These are phyloP conservation scores for Conringia planisiliqua DNA, from an alignment of 345 rosid species.

Conservation along the genomic window DNA sequence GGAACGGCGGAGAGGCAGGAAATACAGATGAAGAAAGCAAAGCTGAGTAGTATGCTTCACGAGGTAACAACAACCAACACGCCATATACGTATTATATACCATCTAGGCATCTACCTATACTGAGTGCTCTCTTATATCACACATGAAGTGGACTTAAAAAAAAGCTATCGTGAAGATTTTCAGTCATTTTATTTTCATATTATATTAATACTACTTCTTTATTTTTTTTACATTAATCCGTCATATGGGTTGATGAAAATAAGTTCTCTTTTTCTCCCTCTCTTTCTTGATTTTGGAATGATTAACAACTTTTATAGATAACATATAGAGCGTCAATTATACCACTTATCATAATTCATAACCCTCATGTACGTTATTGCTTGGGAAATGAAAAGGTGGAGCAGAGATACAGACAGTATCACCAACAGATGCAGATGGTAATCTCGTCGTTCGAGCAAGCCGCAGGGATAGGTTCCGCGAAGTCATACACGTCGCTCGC, in stretches of 20 bases:
- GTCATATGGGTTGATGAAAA: not conserved
- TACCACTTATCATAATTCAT: not conserved
- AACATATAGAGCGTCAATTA: not conserved
- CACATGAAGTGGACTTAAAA: conserved; percentile 29
- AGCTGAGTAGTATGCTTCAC: conserved; percentile 83
- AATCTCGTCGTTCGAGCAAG: conserved; percentile 82
- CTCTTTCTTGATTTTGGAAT: not conserved
- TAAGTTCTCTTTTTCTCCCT: not conserved
- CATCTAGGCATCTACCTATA: not conserved
- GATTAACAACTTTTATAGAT: not conserved
- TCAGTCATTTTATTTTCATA: conserved; percentile 29
- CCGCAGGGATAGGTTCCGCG: conserved; percentile 83
- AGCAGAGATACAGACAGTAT: conserved; percentile 94
- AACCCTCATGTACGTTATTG: conserved; percentile 18
- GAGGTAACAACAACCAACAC: conserved; percentile 55
- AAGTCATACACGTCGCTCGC: conserved; percentile 90
- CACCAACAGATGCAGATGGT: conserved; percentile 95
- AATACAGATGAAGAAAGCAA: conserved; percentile 97
- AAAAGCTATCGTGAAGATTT: not conserved
- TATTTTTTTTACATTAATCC: not conserved
- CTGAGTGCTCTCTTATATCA: conserved; percentile 26
- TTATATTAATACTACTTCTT: conserved; percentile 1
- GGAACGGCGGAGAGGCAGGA: conserved; percentile 89
- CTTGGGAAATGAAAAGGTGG: conserved; percentile 54
- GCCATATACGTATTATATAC: conserved; percentile 17